These are phyloP conservation scores for Xylariaceae sp. DNA, from an alignment of 2,329 filamentous ascomycete species.

Conservation along the genomic window DNA sequence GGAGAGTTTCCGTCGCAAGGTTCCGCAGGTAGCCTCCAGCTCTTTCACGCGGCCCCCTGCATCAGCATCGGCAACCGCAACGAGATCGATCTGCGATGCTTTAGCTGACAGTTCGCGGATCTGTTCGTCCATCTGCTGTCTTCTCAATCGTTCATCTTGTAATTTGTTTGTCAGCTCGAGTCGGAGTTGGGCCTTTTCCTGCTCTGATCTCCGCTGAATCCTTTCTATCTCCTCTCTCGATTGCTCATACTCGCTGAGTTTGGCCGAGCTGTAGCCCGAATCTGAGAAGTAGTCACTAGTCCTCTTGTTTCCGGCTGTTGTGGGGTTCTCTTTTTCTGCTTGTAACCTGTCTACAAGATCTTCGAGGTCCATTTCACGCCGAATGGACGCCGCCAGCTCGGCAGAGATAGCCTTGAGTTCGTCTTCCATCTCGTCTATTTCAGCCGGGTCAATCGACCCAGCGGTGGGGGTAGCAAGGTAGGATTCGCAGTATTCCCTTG, in stretches of 20 bases:
- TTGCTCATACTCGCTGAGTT: constrained; percentile 65
- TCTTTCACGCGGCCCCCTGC: constrained; percentile 65
- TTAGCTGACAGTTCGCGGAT: constrained; percentile 78
- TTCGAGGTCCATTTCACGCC: constrained; percentile 92
- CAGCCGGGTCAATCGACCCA: constrained; percentile 38
- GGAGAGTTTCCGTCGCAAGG: constrained; percentile 72
- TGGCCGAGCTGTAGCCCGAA: constrained; percentile 81
- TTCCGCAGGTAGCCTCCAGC: constrained; percentile 75
- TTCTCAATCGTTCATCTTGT: constrained; percentile 75
- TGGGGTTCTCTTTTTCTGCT: constrained; percentile 62
- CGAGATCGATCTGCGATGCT: constrained; percentile 59
- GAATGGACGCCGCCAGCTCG: constrained; percentile 88
- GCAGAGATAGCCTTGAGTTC: constrained; percentile 90
- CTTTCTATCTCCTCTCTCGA: constrained; percentile 72
- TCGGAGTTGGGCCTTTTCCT: constrained; percentile 83
- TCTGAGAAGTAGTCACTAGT: constrained; percentile 99
- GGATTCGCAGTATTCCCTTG: constrained; percentile 48
- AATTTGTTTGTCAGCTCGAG: constrained; percentile 81
- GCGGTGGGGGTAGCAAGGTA: constrained; percentile 48
- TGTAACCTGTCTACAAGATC: constrained; percentile 88
- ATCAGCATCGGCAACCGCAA: constrained; percentile 53
- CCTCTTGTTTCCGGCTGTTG: constrained; percentile 57
- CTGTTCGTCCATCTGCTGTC: constrained; percentile 76
- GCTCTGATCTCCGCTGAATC: constrained; percentile 77
- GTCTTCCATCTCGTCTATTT: constrained; percentile 87